Evolutionary conservation across 805 yeast genomes (phyloP).

Genomic region (Kuraishia ogatae): DNA sequence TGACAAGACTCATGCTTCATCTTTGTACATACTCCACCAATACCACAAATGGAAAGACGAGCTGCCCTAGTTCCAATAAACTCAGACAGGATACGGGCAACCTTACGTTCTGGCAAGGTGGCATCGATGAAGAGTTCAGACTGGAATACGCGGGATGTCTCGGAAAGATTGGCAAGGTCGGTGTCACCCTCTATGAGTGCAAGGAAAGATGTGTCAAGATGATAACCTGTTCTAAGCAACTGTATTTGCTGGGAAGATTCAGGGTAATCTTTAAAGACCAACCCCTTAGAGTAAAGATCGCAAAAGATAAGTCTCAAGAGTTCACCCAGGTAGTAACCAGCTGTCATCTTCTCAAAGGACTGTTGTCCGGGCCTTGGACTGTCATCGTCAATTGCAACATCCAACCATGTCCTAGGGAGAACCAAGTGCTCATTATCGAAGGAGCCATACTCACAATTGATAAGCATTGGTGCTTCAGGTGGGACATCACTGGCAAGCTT

Average conservation of each 20-base stretch:
- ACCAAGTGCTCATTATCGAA: slow-evolving; percentile 86
- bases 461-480: slow-evolving; percentile 75
- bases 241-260: slow-evolving; percentile 45
- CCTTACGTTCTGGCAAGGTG: slow-evolving; percentile 73
- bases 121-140: slow-evolving; percentile 53
- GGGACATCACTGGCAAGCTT: slow-evolving; percentile 57
- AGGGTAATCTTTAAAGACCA: slow-evolving; percentile 51
- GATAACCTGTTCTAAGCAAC: slow-evolving; percentile 55
- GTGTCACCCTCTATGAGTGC: slow-evolving; percentile 89
- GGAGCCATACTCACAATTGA: slow-evolving; percentile 98
- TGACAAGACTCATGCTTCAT: slow-evolving; percentile 71
- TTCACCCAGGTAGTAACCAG: slow-evolving; percentile 96
- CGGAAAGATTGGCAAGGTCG: slow-evolving; percentile 76
- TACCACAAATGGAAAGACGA: slow-evolving; percentile 91
- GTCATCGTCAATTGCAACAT: slow-evolving; percentile 69
- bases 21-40: slow-evolving; percentile 91
- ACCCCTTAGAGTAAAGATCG: slow-evolving; percentile 59
- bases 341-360: slow-evolving; percentile 95
- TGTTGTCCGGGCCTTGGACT: slow-evolving; percentile 98
- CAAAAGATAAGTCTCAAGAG: slow-evolving; percentile 72
- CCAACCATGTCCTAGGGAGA: slow-evolving; percentile 89
- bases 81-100: slow-evolving; percentile 77
- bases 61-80: slow-evolving; percentile 91
- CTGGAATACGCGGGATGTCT: slow-evolving; percentile 61
- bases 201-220: slow-evolving; percentile 85